phyloP scores from a whole-genome alignment of 2,329 filamentous ascomycete species.

The Sporothrix pseudoabietina region DNA sequence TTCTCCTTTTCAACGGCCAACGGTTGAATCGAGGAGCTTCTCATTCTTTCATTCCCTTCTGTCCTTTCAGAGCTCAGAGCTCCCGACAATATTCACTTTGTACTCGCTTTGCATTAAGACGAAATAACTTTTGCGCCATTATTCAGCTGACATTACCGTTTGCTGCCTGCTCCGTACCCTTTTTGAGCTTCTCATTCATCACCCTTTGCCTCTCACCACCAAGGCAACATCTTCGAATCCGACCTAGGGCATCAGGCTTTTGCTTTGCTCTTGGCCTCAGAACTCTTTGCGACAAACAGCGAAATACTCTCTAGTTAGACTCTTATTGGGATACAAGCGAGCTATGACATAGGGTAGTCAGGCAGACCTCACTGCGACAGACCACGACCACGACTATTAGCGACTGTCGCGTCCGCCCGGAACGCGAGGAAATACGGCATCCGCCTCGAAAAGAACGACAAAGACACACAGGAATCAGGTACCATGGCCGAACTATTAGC shows the following conservation, averaged over 20 bases:
- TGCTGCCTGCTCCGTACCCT: background rate
- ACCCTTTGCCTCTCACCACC: slow-evolving; percentile 1
- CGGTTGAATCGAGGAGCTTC: background rate
- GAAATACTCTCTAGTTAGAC: background rate
- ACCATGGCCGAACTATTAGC: slow-evolving; percentile 35
- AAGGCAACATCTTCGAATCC: background rate
- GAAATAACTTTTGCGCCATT: background rate
- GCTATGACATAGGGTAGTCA: background rate
- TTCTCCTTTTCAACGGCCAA: slow-evolving; percentile 3
- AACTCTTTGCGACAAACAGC: background rate
- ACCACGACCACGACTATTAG: background rate
- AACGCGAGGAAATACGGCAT: background rate
- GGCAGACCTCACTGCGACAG: background rate
- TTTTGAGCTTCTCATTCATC: background rate
- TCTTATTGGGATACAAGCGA: background rate
- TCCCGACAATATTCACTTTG: background rate
- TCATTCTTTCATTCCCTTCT: background rate
- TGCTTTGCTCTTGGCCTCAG: background rate
- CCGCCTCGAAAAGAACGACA: background rate
- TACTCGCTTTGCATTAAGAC: background rate
- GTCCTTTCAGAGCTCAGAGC: background rate
- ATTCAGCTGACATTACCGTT: background rate
- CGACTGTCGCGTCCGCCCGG: background rate
- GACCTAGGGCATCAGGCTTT: background rate
- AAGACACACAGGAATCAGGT: background rate